Conservation (phyloP, 306 rosid species). For the Gillenia trifoliata region DNA sequence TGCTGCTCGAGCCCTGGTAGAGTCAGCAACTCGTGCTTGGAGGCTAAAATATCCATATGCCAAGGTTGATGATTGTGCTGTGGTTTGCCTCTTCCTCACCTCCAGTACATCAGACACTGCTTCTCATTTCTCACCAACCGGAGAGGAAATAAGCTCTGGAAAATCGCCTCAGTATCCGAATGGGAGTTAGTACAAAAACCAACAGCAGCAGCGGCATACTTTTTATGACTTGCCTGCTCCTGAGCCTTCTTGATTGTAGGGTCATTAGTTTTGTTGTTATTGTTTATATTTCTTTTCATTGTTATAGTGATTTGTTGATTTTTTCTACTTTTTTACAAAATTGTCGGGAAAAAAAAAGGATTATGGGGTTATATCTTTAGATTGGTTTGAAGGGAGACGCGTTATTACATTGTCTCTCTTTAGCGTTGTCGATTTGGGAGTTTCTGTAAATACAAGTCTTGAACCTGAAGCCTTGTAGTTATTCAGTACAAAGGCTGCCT, state of each 20-base stretch:
- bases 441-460: conserved; percentile 49
- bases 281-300: conserved; percentile 38
- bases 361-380: conserved; percentile 4
- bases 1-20: conserved; percentile 58
- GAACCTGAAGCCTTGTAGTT: not conserved
- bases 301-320: conserved; percentile 21
- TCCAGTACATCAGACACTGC: conserved; percentile 19
- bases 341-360: conserved; percentile 4
- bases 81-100: conserved; percentile 71
- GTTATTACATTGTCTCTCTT: conserved; percentile 28
- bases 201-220: conserved; percentile 25
- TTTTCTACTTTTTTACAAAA: conserved; percentile 28
- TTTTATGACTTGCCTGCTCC: conserved; percentile 21
- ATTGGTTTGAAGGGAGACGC: conserved; percentile 39
- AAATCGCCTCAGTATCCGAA: conserved; percentile 20
- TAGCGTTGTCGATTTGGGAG: conserved; percentile 39
- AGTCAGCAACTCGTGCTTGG: conserved; percentile 66
- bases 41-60: conserved; percentile 39
- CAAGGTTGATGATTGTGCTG: conserved; percentile 80
- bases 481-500: not conserved
- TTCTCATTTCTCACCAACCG: conserved; percentile 14
- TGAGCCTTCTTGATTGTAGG: conserved; percentile 35
- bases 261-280: conserved; percentile 17
- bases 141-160: conserved; percentile 15
- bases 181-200: conserved; percentile 25